Base-by-base conservation (phyloP, 192 early-diverging fungal species). In the Phycomyces blakesleeanus region DNA sequence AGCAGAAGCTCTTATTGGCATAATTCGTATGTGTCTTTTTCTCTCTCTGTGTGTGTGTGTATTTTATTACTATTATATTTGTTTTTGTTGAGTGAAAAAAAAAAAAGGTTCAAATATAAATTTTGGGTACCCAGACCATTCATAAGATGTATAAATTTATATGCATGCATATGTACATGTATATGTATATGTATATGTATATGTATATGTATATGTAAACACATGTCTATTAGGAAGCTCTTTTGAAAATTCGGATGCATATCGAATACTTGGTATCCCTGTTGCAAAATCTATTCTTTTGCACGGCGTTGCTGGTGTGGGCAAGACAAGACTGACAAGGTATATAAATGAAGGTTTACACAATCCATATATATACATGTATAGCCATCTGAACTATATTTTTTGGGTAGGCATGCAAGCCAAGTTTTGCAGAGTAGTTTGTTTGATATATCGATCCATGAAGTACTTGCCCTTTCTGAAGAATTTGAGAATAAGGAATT, bases 271-370 rank as follows among this genome's bases (percentile, higher is more conserved):
- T 8, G 27, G 59, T 21, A 61, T 73, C 0, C 59, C 65, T 3
- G 51, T 58, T 6, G 50, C 58, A 18, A 65, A 66, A 40, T 66
- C 71, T 0, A 63, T 63, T 8, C 49, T 73, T 22, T 18, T 73
- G 0, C 65, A 73, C 26, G 71, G 71, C 0, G 55, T 63, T 4
- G n/a, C 65, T 20, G 71, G 71, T 15, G 61, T 67, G 14, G 71
- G 71, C 8, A 73, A 73, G 54, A 42, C 37, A 2, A 67, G 50
- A 0, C 21, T 73, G 21, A 34, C 63, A 3, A 57, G 52, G 57
- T 64, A 64, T 16, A 42, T 12, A 41, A 5, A 51, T 6, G 14
- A 29, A 22, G 25, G 24, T 7, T 44, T 8, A 34, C 12, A 18
- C 2, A 0, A 8, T 14, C 6, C 4, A 41, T 44, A 16, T 14